Base-by-base conservation (phyloP, 352 stramenopile genomes). In the Pythium phragmitis region DNA sequence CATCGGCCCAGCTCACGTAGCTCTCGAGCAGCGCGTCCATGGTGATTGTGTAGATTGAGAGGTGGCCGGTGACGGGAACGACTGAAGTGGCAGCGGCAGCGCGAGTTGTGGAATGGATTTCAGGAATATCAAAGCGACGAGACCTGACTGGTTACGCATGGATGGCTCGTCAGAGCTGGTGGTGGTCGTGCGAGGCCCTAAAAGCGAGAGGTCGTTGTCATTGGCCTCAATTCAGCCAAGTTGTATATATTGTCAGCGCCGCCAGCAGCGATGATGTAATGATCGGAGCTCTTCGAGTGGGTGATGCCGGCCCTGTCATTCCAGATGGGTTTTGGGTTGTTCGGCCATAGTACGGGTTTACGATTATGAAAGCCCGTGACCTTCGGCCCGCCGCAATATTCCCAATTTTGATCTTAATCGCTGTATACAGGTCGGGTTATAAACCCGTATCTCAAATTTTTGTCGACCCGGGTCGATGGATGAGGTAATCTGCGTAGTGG, bases 1-100 rank as follows among this genome's bases (percentile, higher is more conserved):
- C 57, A 8, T 63, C 23, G 21, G 57, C 46, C 46, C 57, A 63
- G 39, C 13, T 46, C 39, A 46, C 39, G 39, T 46, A 46, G 39
- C 39, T 46, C 39, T 16, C 39, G 17, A 46, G 39, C 39, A 46
- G 39, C 39, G 39, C 39, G 39, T 46, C 39, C 39, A 46, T 46
- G 39, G 17, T 46, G 39, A 21, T 46, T 19, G 39, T 46, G 39
- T 46, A 28, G 26, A 28, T 28, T 4, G 39, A 2, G 39, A 7
- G 39, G 39, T 7, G 11, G 39, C 12, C 39, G 16, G 39, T 7
- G 17, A 46, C 13, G 6, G 12, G 39, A 28, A 28, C 26, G 39
- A 46, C 12, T 17, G 39, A 1, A 7, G 39, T 46, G 39, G 39
- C 39, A 46, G 7, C 34, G 39, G 39, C 39, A 19, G 17, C 39